Evolutionary conservation across 495 filamentous ascomycete genomes (phyloP).

Genomic region (Ascobolus immersus): DNA sequence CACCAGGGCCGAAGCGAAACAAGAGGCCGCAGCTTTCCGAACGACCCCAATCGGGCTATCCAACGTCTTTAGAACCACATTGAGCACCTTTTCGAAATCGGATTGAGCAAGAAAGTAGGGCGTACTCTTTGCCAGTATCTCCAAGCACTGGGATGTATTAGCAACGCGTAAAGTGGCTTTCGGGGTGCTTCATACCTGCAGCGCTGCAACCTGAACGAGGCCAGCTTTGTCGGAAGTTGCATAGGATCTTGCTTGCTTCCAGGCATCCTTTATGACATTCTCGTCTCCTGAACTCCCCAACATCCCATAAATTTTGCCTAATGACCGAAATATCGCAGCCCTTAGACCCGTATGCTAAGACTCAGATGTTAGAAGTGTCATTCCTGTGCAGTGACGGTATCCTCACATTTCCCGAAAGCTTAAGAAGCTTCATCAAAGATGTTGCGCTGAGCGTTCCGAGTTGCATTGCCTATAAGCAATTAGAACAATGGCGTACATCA

Average conservation of each 20-base stretch:
- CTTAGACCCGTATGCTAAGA: conserved; percentile 43
- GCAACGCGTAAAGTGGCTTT: not conserved
- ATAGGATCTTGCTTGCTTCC: conserved; percentile 67
- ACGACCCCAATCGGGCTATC: conserved; percentile 51
- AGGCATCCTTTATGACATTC: conserved; percentile 57
- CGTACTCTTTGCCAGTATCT: conserved; percentile 42
- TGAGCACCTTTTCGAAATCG: conserved; percentile 72
- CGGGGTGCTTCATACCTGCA: conserved; percentile 9
- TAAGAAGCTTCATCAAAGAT: conserved; percentile 50
- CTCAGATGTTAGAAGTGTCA: not conserved
- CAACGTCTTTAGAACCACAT: conserved; percentile 54
- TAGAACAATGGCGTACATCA: too few relatives aligned
- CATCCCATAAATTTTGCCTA: conserved; percentile 51
- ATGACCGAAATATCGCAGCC: conserved; percentile 52
- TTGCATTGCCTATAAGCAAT: conserved; percentile 29
- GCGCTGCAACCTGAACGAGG: conserved; percentile 45
- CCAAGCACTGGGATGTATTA: conserved; percentile 44
- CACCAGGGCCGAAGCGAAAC: conserved; percentile 50
- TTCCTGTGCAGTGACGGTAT: not conserved
- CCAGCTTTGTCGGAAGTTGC: conserved; percentile 58
- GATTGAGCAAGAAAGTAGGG: conserved; percentile 65
- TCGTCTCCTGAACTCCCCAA: conserved; percentile 61
- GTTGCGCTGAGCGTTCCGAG: conserved; percentile 49
- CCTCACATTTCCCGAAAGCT: conserved; percentile 37
- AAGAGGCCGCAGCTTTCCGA: conserved; percentile 67